Evolutionary conservation across 2,329 filamentous ascomycete genomes (phyloP), one percentile per base, ranked within the genome.

Genomic region (Fusarium vanettenii): DNA sequence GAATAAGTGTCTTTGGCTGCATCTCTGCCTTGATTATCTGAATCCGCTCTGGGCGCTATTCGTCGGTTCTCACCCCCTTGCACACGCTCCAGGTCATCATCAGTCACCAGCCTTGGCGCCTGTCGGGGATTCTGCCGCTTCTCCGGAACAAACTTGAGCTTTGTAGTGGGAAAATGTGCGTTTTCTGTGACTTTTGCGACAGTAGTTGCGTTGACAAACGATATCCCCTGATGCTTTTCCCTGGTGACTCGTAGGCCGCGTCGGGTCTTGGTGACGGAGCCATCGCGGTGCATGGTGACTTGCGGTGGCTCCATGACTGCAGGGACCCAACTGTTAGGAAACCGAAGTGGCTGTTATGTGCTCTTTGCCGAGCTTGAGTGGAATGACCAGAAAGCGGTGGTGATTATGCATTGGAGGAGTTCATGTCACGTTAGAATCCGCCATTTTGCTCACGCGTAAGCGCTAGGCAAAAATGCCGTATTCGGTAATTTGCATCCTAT

Each of bases 171-270:
- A 6, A 35, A 4, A 0, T 20, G 35, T 9, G 55, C 27, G 3
- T 43, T 41, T 20, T 13, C n/a, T 11, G 37, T 4, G 5, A 18
- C n/a, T 9, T 29, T 64, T 18, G 20, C 20, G 11, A 37, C 18
- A 4, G 33, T 14, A 5, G 41, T 35, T 35, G 64, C 39, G 27
- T 67, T 67, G 59, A 67, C 50, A 25, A 67, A 67, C 22, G 59
- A 67, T 31, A 33, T 64, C n/a, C 65, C 65, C n/a, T 45, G 45
- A 31, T 67, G 50, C 29, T 57, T 67, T 5, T 64, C 65, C 33
- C 60, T 64, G 22, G 31, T 67, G 8, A 67, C 60, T 10, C 14
- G 20, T n/a, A 64, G 33, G 10, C 59, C 59, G 8, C 37, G 48
- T 16, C 65, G 48, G 6, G 43, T 25, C 27, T 62, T 66, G 22